Evolutionary conservation across 2,329 filamentous ascomycete genomes (phyloP), one percentile per base, ranked within the genome.

Genomic region (Pseudogymnoascus sp.): DNA sequence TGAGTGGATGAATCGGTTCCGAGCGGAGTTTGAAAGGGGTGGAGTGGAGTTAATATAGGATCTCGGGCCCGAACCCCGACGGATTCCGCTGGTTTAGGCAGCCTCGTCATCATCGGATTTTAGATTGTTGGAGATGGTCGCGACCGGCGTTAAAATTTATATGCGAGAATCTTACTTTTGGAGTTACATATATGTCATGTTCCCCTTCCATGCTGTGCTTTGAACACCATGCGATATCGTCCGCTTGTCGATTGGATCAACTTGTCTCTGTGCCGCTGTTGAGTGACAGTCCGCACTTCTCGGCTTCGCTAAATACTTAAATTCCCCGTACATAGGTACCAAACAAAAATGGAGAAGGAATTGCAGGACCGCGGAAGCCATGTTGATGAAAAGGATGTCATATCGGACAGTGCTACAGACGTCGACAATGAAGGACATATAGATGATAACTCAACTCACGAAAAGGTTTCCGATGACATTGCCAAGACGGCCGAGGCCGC

Each of bases 401-500:
- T 31, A 52, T 52, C 45, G 14, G 45, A 52, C n/a, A 52, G 45
- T 31, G 45, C 45, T 52, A 52, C 23, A 16, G 45, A 52, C n/a
- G 45, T 52, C 25, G 45, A 52, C 45, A 52, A 52, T 31, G 45
- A 52, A 14, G 25, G 45, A 16, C 45, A 52, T 52, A 6, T 18
- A 31, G 45, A 52, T 31, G 45, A 52, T 31, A 52, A 52, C 8
- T 52, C 45, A 11, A 52, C 25, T 25, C 14, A 16, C 14, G 45
- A 52, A 52, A 52, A 31, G 25, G 8, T 16, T 31, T 9, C 45
- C 14, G 18, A 67, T 28, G 14, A 40, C 62, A 58, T 58, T 28
- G 37, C 52, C 61, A 35, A 63, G 41, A 23, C 61, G 28, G 45
- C 55, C 28, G 28, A 63, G 55, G 28, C 59, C 38, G 23, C 59